A percentile compares a stretch with the other conserved stretches of the same genome.
Evolutionary conservation across 345 rosid species (phyloP).

Genomic region (Eucalyptus cloeziana): DNA sequence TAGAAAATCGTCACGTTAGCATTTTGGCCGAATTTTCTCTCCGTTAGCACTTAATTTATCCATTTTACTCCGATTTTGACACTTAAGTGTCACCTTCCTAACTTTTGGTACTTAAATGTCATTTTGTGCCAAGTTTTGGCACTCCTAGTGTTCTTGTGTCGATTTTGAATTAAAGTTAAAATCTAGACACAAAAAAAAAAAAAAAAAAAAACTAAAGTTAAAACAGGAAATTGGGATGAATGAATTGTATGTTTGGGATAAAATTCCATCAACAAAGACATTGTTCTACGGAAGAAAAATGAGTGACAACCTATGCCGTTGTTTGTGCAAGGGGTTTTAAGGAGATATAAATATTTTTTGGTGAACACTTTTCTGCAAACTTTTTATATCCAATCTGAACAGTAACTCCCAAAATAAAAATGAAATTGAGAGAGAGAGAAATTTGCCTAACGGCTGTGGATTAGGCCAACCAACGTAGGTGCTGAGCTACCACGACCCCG

Average conservation of each 20-base stretch:
- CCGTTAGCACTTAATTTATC: too few species aligned
- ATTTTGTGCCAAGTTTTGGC: too few species aligned
- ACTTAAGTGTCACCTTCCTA: accelerated
- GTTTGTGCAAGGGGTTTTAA: neutral
- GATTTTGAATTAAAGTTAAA: neutral
- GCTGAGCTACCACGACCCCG: accelerated
- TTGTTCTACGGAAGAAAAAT: neutral
- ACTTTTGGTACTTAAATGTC: too few species aligned
- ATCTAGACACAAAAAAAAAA: too few species aligned
- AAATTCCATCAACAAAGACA: neutral
- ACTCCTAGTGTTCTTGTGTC: too few species aligned
- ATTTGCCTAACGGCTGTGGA: neutral
- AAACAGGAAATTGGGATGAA: neutral
- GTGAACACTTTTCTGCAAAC: neutral
- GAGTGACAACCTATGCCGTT: neutral
- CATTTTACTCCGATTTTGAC: accelerated
- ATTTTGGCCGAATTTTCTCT: accelerated
- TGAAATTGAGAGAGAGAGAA: neutral
- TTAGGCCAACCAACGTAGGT: neutral
- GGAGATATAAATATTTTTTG: neutral
- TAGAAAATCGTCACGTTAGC: accelerated
- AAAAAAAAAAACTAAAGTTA: neutral
- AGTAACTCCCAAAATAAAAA: neutral
- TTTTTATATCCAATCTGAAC: neutral
- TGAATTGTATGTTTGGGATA: neutral